Percentiles rank a stretch among this genome's conserved stretches.
Evolutionary conservation across 352 stramenopile genomes (phyloP).

Genomic region (Phytophthora pistaciae): DNA sequence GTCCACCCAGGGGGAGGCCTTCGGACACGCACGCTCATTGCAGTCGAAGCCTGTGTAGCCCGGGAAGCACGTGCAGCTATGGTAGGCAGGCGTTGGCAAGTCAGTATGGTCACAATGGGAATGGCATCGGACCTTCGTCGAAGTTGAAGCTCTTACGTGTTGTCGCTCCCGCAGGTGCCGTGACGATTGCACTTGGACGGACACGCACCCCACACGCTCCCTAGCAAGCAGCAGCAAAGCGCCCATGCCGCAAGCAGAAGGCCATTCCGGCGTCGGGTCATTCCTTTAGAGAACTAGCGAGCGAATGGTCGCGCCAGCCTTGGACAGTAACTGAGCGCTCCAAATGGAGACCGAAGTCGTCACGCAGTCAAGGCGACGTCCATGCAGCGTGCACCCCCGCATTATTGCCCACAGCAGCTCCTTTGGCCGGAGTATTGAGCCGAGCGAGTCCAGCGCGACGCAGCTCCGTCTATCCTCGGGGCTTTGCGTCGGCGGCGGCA

Average conservation of each 20-base stretch:
- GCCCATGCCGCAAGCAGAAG: conserved; percentile 19
- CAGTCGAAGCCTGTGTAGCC: conserved; percentile 93
- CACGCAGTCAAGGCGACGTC: too few relatives aligned
- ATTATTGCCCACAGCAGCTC: not conserved
- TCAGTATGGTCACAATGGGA: not conserved
- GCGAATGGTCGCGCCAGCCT: not conserved
- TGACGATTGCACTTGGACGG: conserved; percentile 77
- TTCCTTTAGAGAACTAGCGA: not conserved
- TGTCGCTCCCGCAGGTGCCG: conserved; percentile 59
- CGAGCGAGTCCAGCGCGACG: not conserved
- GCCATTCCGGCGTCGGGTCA: not conserved
- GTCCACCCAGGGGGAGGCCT: conserved; percentile 67
- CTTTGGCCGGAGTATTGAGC: not conserved
- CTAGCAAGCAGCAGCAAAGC: conserved; percentile 14
- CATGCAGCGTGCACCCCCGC: too few relatives aligned
- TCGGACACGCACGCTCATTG: conserved; percentile 75
- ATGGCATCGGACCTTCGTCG: not conserved
- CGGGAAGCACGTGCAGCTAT: conserved; percentile 85
- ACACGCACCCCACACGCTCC: conserved; percentile 35
- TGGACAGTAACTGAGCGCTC: not conserved
- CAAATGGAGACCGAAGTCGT: too few relatives aligned
- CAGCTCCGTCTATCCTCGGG: not conserved
- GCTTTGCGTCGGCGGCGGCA: conserved; percentile 6
- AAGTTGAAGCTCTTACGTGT: conserved; percentile 48
- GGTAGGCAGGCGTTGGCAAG: not conserved